phyloP scores from a whole-genome alignment of 1,284 basidiomycete species.

The Fomitopsis palustris region DNA sequence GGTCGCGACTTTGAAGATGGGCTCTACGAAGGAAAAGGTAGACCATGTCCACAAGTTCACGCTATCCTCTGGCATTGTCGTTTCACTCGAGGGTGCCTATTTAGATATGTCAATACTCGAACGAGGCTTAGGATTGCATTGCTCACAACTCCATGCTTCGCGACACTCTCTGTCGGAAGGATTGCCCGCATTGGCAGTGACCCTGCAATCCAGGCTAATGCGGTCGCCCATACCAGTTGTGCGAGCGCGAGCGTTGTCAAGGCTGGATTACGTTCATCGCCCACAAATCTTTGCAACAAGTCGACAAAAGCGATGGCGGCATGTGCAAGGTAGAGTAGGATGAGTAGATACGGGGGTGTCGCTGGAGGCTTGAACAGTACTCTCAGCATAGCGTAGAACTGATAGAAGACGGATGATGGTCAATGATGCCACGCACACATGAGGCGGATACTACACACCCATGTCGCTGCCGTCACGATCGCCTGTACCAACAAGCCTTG shows the following conservation, averaged over 20 bases:
- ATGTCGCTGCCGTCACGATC: constrained; percentile 19
- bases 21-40: constrained; percentile 73
- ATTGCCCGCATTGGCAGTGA: constrained; percentile 46
- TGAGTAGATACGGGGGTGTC: constrained; percentile 51
- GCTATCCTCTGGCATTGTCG: constrained; percentile 68
- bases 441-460: constrained; percentile 19
- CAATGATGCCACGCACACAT: neutral
- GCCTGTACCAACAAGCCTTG: constrained; percentile 12
- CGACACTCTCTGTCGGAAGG: constrained; percentile 45
- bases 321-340: constrained; percentile 40
- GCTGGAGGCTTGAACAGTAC: constrained; percentile 37
- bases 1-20: constrained; percentile 57
- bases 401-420: neutral
- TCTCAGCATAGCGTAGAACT: constrained; percentile 44
- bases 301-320: constrained; percentile 33
- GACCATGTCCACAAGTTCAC: constrained; percentile 78
- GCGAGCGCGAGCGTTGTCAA: constrained; percentile 26
- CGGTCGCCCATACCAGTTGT: constrained; percentile 31
- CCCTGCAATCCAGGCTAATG: constrained; percentile 49
- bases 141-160: constrained; percentile 42
- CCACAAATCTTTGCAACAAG: constrained; percentile 25
- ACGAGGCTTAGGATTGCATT: neutral
- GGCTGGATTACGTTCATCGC: constrained; percentile 9
- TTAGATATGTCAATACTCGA: neutral
- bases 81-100: constrained; percentile 45